Base-by-base conservation (phyloP, 129 eudicot species). In the Centrapalus pauciflorus region DNA sequence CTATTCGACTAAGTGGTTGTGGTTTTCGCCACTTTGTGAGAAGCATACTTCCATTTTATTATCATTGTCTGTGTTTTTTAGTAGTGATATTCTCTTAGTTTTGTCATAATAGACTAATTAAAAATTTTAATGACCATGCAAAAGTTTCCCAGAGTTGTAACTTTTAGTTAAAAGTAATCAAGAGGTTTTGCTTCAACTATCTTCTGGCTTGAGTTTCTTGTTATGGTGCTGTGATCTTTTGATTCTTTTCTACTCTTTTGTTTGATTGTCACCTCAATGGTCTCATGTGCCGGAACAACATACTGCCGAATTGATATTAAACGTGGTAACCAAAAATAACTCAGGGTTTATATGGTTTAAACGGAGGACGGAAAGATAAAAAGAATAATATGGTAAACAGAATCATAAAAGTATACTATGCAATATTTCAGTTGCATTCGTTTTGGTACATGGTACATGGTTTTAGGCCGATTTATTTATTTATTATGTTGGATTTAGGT, bases 1-100 rank as follows among this genome's bases (percentile, higher is more conserved):
- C 83, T 87, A 12, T 87, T 87, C 46, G 95, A 87, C 63, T 84
- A 84, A 79, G 79, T 30, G 40, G 35, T 41, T 72, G 27, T 12
- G 14, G 20, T 14, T 25, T 21, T 55, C 40, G 0, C 49, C 17
- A 23, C 32, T 32, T 25, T 7, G 9, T n/a, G 27, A 29, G 62
- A 67, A 23, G 46, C 50, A 64, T 52, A 12, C 45, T 55, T 23
- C 12, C 37, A 28, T 26, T 33, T 48, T 58, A 56, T 37, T 59
- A 12, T 57, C 58, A 24, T 11, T 65, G 69, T 37, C 37, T 0
- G 3, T 43, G 62, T 66, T 58, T 67, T 64, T 45, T 58, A n/a
- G 17, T 64, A 23, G 24, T 27, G 55, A 63, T 40, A n/a, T n/a
- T n/a, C 3, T 14, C n/a, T 40, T 55, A 29, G 61, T 66, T 25